Conservation (phyloP, 768 basidiomycete genomes). For the Termitomyces sp. region DNA sequence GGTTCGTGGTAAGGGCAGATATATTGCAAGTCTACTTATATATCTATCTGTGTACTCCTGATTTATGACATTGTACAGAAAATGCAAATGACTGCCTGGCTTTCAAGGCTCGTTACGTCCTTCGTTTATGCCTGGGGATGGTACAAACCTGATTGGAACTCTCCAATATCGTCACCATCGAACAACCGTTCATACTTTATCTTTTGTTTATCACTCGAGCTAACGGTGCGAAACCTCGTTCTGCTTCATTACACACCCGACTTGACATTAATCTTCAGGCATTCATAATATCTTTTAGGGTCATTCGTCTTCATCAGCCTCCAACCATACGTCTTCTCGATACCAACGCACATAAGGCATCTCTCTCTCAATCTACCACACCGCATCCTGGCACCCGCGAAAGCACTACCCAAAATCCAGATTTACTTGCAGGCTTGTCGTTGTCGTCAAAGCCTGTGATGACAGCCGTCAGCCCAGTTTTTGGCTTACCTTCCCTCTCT, state of each 20-base stretch:
- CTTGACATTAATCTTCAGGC: conserved; percentile 31
- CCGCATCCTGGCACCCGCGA: conserved; percentile 23
- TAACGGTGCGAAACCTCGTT: conserved; percentile 39
- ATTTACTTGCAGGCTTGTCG: conserved; percentile 55
- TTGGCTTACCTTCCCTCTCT: conserved; percentile 62
- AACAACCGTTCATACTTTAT: conserved; percentile 41
- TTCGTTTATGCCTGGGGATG: conserved; percentile 35
- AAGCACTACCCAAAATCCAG: conserved; percentile 36
- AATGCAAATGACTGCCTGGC: conserved; percentile 57
- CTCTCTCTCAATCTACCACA: conserved; percentile 38
- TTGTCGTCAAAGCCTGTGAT: conserved; percentile 62
- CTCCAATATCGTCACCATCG: conserved; percentile 26
- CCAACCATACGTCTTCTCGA: conserved; percentile 68
- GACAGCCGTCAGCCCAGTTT: conserved; percentile 45
- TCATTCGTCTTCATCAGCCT: conserved; percentile 61
- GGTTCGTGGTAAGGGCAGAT: conserved; percentile 53
- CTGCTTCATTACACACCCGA: neutral
- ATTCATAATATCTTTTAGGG: conserved; percentile 41
- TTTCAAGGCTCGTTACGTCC: conserved; percentile 46
- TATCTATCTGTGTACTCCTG: neutral
- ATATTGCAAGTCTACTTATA: conserved; percentile 44
- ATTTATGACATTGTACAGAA: conserved; percentile 30
- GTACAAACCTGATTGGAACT: conserved; percentile 33
- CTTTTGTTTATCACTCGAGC: conserved; percentile 41
- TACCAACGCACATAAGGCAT: conserved; percentile 36